Percentiles rank a stretch among this genome's conserved stretches.
phyloP scores from a whole-genome alignment of 768 basidiomycete genomes.

The Chalciporus chontae region DNA sequence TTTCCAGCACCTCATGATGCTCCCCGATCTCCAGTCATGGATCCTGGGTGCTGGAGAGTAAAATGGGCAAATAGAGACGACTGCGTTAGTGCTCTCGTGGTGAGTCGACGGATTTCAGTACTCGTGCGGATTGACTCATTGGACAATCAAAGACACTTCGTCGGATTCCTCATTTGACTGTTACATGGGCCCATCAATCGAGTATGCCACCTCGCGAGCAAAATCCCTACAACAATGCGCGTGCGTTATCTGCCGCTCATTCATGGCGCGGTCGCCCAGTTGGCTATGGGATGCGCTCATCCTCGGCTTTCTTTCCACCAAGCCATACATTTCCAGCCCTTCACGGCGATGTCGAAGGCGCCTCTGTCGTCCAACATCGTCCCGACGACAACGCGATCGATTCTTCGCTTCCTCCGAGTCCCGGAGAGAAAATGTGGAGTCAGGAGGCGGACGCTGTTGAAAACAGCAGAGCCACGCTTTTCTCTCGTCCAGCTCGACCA shows the following conservation, averaged over 20 bases:
- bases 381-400: neutral
- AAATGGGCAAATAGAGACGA: constrained; percentile 80
- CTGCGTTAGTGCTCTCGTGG: constrained; percentile 69
- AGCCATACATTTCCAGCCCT: constrained; percentile 17
- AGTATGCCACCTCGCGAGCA: constrained; percentile 14
- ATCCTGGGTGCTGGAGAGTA: constrained; percentile 63
- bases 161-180: constrained; percentile 64
- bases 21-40: constrained; percentile 55
- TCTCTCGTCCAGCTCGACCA: constrained; percentile 18
- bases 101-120: constrained; percentile 28
- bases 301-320: constrained; percentile 13
- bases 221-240: constrained; percentile 10
- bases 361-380: neutral
- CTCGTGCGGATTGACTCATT: constrained; percentile 1
- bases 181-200: constrained; percentile 78
- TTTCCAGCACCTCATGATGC: constrained; percentile 54
- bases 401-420: neutral
- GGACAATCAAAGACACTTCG: constrained; percentile 55
- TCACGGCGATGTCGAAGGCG: neutral
- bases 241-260: constrained; percentile 7
- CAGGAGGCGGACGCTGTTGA: neutral
- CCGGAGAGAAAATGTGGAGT: constrained; percentile 15
- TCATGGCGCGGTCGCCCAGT: constrained; percentile 20
- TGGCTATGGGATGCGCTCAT: constrained; percentile 7
- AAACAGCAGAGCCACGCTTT: constrained; percentile 1